Conservation (phyloP, 2,329 filamentous ascomycete species). For the Paracoccidioides brasiliensis region DNA sequence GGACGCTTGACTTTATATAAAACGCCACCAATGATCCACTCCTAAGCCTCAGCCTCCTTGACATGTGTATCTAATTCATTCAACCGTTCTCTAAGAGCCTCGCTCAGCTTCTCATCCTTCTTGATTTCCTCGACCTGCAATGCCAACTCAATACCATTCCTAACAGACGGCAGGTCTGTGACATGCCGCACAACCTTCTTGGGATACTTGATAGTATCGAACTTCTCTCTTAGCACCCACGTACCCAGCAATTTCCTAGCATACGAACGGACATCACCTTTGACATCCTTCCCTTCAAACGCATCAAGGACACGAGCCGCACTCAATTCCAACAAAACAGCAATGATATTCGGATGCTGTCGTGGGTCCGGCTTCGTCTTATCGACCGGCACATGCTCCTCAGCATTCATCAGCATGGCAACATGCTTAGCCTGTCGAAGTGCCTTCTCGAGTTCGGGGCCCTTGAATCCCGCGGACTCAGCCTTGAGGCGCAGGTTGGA, state of each 20-base stretch:
- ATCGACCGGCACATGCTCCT: slow-evolving; percentile 19
- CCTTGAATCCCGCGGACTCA: slow-evolving; percentile 22
- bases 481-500: slow-evolving; percentile 26
- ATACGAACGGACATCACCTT: slow-evolving; percentile 28
- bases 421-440: slow-evolving; percentile 23
- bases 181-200: not conserved
- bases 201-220: slow-evolving; percentile 12
- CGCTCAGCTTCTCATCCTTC: slow-evolving; percentile 14
- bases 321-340: slow-evolving; percentile 32
- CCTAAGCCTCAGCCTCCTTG: slow-evolving; percentile 23
- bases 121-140: slow-evolving; percentile 22
- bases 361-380: slow-evolving; percentile 22
- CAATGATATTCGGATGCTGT: slow-evolving; percentile 30
- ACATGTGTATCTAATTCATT: slow-evolving; percentile 42
- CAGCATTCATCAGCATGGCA: slow-evolving; percentile 23
- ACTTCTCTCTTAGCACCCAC: slow-evolving; percentile 18
- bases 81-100: slow-evolving; percentile 15
- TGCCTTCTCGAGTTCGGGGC: slow-evolving; percentile 18
- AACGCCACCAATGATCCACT: not conserved
- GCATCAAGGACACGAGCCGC: slow-evolving; percentile 30
- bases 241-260: slow-evolving; percentile 24
- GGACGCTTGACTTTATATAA: not conserved
- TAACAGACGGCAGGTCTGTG: slow-evolving; percentile 22
- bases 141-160: slow-evolving; percentile 31
- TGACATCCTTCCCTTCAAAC: slow-evolving; percentile 27